Conservation (phyloP, 768 basidiomycete species). For the Leccinum subgranulosum region DNA sequence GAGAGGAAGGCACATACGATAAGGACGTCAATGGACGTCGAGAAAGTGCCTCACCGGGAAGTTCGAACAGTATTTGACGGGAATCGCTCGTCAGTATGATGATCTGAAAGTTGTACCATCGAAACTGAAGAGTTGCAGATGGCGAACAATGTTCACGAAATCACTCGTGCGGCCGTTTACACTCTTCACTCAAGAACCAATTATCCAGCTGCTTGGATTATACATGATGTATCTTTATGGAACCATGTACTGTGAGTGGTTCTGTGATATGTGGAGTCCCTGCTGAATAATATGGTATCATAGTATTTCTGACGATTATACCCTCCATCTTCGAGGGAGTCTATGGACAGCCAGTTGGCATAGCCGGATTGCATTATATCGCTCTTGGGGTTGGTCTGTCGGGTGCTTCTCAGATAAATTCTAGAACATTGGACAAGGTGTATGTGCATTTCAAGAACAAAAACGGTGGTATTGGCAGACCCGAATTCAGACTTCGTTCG, state of each 20-base stretch:
- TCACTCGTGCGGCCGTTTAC: conserved; percentile 67
- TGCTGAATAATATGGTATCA: background rate
- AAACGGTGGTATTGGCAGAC: conserved; percentile 52
- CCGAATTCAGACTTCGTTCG: conserved; percentile 52
- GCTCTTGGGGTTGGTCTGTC: conserved; percentile 64
- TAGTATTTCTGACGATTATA: conserved; percentile 68
- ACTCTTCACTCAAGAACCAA: conserved; percentile 58
- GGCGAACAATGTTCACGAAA: conserved; percentile 47
- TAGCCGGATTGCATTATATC: conserved; percentile 67
- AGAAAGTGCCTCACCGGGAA: conserved; percentile 37
- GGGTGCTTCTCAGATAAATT: conserved; percentile 51
- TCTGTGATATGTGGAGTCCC: background rate
- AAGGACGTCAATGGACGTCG: conserved; percentile 41
- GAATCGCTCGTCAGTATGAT: conserved; percentile 40
- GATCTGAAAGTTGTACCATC: background rate
- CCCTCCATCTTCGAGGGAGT: conserved; percentile 52
- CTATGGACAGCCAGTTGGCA: conserved; percentile 55
- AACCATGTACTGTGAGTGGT: conserved; percentile 48
- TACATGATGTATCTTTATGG: conserved; percentile 75
- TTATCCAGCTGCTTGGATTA: conserved; percentile 61
- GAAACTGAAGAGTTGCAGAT: conserved; percentile 34
- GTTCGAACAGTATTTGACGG: conserved; percentile 50
- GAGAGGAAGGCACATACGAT: conserved; percentile 51
- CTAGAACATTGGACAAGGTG: conserved; percentile 51
- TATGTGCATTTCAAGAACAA: conserved; percentile 46